Base-by-base conservation (phyloP, 1,139 yeast species). In the Debaryomyces nepalensis region DNA sequence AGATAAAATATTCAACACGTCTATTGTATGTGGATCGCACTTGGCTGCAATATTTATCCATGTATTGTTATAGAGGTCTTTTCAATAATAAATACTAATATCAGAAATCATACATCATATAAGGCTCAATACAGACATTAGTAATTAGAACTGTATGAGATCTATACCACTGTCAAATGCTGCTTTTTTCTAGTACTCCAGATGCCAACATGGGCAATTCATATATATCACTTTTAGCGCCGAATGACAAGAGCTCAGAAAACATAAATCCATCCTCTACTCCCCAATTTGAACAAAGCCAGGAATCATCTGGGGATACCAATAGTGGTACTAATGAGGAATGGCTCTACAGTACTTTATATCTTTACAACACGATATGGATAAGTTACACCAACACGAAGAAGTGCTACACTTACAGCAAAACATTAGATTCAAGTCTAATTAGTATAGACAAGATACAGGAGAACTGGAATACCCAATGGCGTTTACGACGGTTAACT, bases 31-130 rank as follows among this genome's bases (percentile, higher is more conserved):
- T n/a, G n/a, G n/a, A n/a, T n/a, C n/a, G n/a, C 18, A 29, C 32
- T 29, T 29, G 32, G 32, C 32, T 29, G 32, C 32, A 29, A 29
- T 29, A 15, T 14, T 29, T n/a, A n/a, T n/a, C n/a, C n/a, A n/a
- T n/a, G n/a, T n/a, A n/a, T n/a, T n/a, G n/a, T n/a, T n/a, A n/a
- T n/a, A n/a, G n/a, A n/a, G n/a, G n/a, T n/a, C n/a, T n/a, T n/a
- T n/a, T n/a, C n/a, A n/a, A n/a, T n/a, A n/a, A n/a, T n/a, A n/a
- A n/a, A n/a, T n/a, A n/a, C n/a, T n/a, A n/a, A n/a, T n/a, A n/a
- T n/a, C n/a, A n/a, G n/a, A n/a, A n/a, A n/a, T n/a, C n/a, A n/a
- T n/a, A n/a, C n/a, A n/a, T n/a, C n/a, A n/a, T n/a, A n/a, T n/a
- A n/a, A n/a, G n/a, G n/a, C n/a, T n/a, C n/a, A n/a, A n/a, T n/a